Evolutionary conservation across 106 monocot genomes (phyloP), one percentile per base, ranked within the genome.

Genomic region (Allium fistulosum): DNA sequence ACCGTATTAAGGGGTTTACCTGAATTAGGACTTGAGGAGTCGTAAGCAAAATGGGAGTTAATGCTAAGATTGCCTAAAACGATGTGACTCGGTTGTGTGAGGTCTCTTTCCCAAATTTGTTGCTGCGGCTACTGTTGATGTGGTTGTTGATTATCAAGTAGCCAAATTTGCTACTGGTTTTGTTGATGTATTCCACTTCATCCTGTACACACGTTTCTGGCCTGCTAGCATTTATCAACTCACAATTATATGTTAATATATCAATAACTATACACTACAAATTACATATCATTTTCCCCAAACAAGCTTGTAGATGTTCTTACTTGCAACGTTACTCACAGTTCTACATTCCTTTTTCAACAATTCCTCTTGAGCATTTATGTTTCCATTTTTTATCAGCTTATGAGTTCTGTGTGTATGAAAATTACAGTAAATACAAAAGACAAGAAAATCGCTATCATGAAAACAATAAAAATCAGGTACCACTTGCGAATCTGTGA

Each of bases 251-350:
- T 45, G 37, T 1, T 37, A 1, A 37, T 37, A 37, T 37, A 37
- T 5, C 1, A 37, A 37, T 5, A 37, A 37, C 37, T 37, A 5
- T 5, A 37, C 37, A 37, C 37, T 37, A 5, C 37, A 37, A 37
- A 37, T 37, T 37, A 37, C 37, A 37, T 37, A 37, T 37, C 37
- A 37, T 37, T 1, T 37, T 37, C 80, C 77, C 97, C 97, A 97
- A 65, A 97, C 66, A n/a, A 97, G 73, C 71, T 83, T 97, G 75
- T 84, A 97, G 52, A 97, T 97, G 64, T 92, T 97, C 81, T 73
- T 92, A 62, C 97, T 97, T n/a, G 97, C 97, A 55, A 62, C 76
- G 17, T 26, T 51, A 57, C 63, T 75, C 46, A 88, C 77, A 53
- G 67, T 51, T 63, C 72, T 72, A 64, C 65, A 78, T 71, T 79